Evolutionary conservation across 2,329 filamentous ascomycete species (phyloP).

Genomic region (Botrytis fabae): DNA sequence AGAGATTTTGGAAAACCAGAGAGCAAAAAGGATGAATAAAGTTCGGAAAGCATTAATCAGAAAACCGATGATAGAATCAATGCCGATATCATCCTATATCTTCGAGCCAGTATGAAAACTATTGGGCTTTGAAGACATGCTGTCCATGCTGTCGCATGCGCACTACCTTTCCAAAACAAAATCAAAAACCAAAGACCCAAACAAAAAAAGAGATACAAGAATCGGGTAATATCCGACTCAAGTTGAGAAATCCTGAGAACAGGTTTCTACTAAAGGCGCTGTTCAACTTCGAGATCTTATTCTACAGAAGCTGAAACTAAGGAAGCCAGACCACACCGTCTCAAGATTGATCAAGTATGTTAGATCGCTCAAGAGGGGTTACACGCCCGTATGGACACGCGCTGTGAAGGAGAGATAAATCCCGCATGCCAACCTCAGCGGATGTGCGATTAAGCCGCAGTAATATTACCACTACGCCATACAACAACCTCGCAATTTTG

Average conservation of each 20-base stretch:
- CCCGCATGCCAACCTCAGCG: conserved; percentile 9
- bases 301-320: neutral
- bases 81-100: no score
- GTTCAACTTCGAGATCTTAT: conserved; percentile 2
- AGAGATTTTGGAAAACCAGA: neutral
- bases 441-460: conserved; percentile 6
- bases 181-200: neutral
- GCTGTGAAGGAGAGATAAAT: conserved; percentile 13
- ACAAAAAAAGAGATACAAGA: neutral
- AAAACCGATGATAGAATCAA: no score
- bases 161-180: neutral
- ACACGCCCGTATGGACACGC: neutral
- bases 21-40: neutral
- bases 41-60: neutral
- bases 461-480: conserved; percentile 13
- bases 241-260: conserved; percentile 1
- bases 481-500: conserved; percentile 14
- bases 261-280: neutral
- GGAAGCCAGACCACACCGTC: neutral
- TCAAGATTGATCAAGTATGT: neutral
- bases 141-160: neutral
- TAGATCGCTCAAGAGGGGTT: neutral
- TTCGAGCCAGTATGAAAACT: neutral
- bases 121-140: neutral
- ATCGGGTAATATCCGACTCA: neutral